Conservation (phyloP, 2,329 filamentous ascomycete species). For the Colletotrichum sp. region DNA sequence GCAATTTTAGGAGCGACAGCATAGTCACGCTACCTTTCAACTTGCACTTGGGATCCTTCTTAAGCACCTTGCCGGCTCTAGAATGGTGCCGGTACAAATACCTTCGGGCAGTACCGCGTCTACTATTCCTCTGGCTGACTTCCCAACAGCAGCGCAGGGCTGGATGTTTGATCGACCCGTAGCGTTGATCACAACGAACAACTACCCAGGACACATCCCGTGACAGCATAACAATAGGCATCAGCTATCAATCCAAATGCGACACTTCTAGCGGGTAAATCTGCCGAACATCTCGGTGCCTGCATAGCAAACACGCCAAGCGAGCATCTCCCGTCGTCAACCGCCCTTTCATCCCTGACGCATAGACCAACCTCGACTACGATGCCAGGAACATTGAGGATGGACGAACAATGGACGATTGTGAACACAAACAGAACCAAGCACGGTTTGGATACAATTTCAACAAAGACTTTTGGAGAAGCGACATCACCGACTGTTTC, state of each 20-base stretch:
- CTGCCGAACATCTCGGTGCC: not conserved
- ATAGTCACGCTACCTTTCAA: not conserved
- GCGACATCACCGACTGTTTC: no score
- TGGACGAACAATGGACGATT: not conserved
- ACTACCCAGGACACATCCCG: not conserved
- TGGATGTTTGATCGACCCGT: not conserved
- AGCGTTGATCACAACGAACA: not conserved
- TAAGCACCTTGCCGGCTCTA: no score
- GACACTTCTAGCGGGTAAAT: not conserved
- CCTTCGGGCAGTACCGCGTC: not conserved
- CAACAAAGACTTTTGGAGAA: not conserved
- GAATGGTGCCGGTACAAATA: not conserved
- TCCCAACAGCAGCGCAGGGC: not conserved
- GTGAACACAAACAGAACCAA: not conserved
- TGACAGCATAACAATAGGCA: fast-evolving
- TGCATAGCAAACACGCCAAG: not conserved
- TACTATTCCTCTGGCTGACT: not conserved
- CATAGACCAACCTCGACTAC: not conserved
- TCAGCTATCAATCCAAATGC: not conserved
- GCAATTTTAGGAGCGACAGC: not conserved
- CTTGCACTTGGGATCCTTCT: no score
- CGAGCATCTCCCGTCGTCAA: not conserved
- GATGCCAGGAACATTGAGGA: not conserved
- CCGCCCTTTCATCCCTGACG: not conserved
- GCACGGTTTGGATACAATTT: not conserved